A percentile compares a stretch with the other conserved stretches of the same genome.
These are phyloP conservation scores for Medicago truncatula DNA, from an alignment of 306 rosid species.

Conservation along the genomic window DNA sequence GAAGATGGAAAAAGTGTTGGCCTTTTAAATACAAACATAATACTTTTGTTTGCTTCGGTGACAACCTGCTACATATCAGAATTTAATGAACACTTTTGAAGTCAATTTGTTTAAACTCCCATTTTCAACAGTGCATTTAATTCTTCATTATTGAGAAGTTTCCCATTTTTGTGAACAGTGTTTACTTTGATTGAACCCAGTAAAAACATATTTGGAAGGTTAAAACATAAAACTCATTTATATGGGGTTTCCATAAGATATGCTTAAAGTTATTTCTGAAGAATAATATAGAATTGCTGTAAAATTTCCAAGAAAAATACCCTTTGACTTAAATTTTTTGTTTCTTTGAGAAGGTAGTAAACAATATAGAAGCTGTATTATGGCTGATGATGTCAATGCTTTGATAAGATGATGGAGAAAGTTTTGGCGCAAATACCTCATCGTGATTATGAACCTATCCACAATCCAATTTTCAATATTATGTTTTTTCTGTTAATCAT, in stretches of 20 bases:
- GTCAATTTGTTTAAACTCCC: not conserved
- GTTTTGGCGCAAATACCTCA: constrained; percentile 3
- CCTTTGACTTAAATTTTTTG: not conserved
- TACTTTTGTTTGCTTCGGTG: not conserved
- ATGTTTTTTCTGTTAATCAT: constrained; percentile 7
- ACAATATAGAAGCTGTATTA: not conserved
- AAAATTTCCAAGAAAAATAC: not conserved
- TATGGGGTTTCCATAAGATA: not conserved
- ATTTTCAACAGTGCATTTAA: not conserved
- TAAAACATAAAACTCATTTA: not conserved
- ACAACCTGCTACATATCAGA: not conserved
- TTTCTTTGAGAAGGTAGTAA: not conserved
- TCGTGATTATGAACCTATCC: constrained; percentile 17
- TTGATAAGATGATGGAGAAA: constrained; percentile 25
- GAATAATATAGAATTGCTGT: constrained; percentile 1
- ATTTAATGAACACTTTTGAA: not conserved
- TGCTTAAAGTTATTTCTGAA: not conserved
- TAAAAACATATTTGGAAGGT: not conserved
- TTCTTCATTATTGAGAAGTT: not conserved
- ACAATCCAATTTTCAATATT: constrained; percentile 1
- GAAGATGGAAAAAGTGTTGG: not conserved
- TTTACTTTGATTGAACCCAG: not conserved
- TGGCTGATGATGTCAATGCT: constrained; percentile 29
- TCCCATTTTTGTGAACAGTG: constrained; percentile 2
- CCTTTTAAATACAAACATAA: not conserved